Evolutionary conservation across 768 basidiomycete genomes (phyloP).

Genomic region (Kondoa subrosea): DNA sequence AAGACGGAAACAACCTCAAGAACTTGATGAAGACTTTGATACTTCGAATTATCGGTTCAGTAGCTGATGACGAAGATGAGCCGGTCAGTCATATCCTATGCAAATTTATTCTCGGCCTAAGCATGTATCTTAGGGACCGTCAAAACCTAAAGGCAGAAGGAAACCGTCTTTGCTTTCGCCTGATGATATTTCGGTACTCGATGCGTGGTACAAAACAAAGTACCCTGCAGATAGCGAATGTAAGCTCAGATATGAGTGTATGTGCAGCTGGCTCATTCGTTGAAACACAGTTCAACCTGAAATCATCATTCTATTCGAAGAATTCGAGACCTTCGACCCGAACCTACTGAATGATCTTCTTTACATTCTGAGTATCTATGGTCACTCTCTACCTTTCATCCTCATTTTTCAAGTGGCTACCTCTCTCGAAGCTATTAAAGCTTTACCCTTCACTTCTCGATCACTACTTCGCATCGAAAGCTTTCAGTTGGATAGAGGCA

Average conservation of each 20-base stretch:
- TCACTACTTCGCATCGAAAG: background rate
- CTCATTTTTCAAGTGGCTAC: background rate
- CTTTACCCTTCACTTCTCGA: constrained; percentile 3
- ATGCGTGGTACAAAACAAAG: constrained; percentile 11
- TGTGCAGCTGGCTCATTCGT: no score
- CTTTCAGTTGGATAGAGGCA: background rate
- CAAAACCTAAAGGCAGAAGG: background rate
- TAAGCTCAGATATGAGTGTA: no score
- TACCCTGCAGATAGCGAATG: background rate
- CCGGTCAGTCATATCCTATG: no score
- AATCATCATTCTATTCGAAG: constrained; percentile 11
- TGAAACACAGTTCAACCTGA: no score
- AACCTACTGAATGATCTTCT: constrained; percentile 6
- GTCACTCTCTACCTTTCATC: background rate
- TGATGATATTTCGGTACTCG: constrained; percentile 15
- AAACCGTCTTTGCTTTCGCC: constrained; percentile 9
- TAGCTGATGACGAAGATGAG: background rate
- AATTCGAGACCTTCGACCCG: constrained; percentile 18
- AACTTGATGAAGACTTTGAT: background rate
- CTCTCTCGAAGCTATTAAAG: background rate
- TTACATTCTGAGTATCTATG: constrained; percentile 9
- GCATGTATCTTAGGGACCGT: background rate
- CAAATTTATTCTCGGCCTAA: no score
- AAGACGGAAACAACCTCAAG: background rate
- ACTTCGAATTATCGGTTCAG: background rate